Evolutionary conservation across 805 yeast genomes (phyloP).

Genomic region (Sungouiella thailandica): DNA sequence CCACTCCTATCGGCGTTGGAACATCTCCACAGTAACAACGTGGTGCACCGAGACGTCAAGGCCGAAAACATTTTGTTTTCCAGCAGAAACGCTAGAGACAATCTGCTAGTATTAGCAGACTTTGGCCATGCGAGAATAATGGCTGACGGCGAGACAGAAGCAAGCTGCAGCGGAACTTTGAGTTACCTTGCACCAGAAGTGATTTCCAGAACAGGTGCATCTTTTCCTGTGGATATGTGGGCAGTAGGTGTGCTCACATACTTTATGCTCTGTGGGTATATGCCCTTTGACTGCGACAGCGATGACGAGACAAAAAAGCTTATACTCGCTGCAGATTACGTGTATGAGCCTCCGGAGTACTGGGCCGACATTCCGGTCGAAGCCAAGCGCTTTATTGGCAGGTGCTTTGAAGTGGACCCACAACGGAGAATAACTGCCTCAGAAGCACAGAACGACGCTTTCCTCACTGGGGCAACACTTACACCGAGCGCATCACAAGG

Average conservation of each 20-base stretch:
- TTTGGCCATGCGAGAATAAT: constrained; percentile 60
- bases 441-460: constrained; percentile 44
- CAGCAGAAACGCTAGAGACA: constrained; percentile 24
- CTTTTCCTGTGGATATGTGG: constrained; percentile 65
- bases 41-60: constrained; percentile 69
- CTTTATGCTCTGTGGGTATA: constrained; percentile 67
- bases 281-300: constrained; percentile 73
- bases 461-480: constrained; percentile 8
- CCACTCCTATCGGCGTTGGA: constrained; percentile 51
- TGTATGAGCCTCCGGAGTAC: constrained; percentile 56
- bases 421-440: constrained; percentile 42
- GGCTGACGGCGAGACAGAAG: constrained; percentile 14
- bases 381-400: constrained; percentile 55
- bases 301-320: constrained; percentile 65
- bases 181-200: constrained; percentile 74
- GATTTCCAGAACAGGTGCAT: constrained; percentile 52
- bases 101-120: constrained; percentile 49
- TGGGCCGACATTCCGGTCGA: constrained; percentile 46
- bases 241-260: constrained; percentile 70
- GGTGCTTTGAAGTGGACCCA: constrained; percentile 48
- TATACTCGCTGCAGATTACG: constrained; percentile 52
- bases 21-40: constrained; percentile 52
- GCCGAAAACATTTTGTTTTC: constrained; percentile 64
- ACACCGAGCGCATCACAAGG: constrained; percentile 9
- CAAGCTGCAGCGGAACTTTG: constrained; percentile 48